Evolutionary conservation across 306 rosid species (phyloP).

Genomic region (Ceratonia siliqua): DNA sequence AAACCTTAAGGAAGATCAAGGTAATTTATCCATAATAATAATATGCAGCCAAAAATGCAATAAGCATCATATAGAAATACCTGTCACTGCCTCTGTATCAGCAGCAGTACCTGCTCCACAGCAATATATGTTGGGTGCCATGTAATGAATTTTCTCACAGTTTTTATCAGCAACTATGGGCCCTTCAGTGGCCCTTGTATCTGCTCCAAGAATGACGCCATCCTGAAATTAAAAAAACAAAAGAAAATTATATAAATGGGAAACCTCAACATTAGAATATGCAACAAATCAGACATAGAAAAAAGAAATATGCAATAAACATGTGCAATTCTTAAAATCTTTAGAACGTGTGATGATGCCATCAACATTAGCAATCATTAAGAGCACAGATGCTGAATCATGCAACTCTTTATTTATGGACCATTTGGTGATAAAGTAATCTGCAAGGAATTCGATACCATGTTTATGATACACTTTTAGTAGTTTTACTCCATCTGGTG

Average conservation of each 20-base stretch:
- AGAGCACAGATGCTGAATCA: constrained; percentile 4
- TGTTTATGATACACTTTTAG: neutral
- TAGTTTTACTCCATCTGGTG: neutral
- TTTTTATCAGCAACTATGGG: constrained; percentile 90
- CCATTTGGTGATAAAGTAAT: neutral
- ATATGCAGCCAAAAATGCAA: neutral
- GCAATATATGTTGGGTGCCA: constrained; percentile 97
- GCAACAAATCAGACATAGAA: neutral
- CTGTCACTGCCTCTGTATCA: constrained; percentile 98
- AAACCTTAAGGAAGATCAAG: too few relatives aligned
- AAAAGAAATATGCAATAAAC: neutral
- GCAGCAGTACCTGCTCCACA: constrained; percentile 99
- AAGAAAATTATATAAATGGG: neutral
- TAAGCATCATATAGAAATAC: constrained; percentile 40
- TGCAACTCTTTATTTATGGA: neutral
- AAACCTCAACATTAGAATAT: constrained; percentile 16
- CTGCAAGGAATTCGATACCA: neutral
- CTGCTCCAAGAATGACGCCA: constrained; percentile 99
- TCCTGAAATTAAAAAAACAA: constrained; percentile 35
- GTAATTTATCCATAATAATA: too few relatives aligned
- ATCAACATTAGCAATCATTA: neutral
- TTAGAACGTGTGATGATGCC: neutral
- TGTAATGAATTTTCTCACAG: constrained; percentile 93
- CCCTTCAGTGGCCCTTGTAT: constrained; percentile 95
- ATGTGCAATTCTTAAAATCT: neutral